phyloP scores from a whole-genome alignment of 306 rosid genomes.

The Senna siamea region DNA sequence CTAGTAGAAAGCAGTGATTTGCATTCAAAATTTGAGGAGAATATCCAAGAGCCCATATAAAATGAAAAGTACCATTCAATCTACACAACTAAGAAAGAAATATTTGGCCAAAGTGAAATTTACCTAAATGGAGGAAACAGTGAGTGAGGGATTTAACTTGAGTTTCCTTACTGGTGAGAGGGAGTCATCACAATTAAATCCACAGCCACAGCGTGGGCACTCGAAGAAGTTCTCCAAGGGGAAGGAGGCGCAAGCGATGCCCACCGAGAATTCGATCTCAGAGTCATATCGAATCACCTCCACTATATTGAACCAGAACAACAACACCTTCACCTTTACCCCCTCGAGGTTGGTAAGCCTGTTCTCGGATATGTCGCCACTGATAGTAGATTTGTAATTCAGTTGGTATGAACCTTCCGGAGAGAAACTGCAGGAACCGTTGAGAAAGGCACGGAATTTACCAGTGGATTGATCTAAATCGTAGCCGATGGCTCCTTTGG shows the following conservation, averaged over 20 bases:
- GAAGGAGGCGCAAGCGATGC: constrained; percentile 76
- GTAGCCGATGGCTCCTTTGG: constrained; percentile 61
- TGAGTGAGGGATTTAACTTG: constrained; percentile 45
- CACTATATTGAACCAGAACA: constrained; percentile 78
- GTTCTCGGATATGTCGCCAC: constrained; percentile 57
- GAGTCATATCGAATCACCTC: constrained; percentile 66
- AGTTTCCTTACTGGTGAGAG: constrained; percentile 52
- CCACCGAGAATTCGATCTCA: constrained; percentile 72
- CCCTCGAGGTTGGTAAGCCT: constrained; percentile 61
- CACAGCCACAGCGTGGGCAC: constrained; percentile 82
- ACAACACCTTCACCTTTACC: constrained; percentile 74
- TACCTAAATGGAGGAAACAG: constrained; percentile 50
- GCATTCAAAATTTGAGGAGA: neutral
- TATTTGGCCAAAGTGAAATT: constrained; percentile 2
- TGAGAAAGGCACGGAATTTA: constrained; percentile 53
- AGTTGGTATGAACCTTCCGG: constrained; percentile 72
- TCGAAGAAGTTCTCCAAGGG: constrained; percentile 68
- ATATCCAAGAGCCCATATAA: neutral
- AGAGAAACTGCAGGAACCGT: constrained; percentile 71
- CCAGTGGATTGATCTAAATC: constrained; percentile 58
- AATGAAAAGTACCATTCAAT: neutral
- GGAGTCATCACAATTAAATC: constrained; percentile 57
- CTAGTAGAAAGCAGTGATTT: neutral
- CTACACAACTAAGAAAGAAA: no score
- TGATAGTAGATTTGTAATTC: constrained; percentile 68